Base-by-base conservation (phyloP, 176 grass and related monocot species). In the Raddia distichophylla region DNA sequence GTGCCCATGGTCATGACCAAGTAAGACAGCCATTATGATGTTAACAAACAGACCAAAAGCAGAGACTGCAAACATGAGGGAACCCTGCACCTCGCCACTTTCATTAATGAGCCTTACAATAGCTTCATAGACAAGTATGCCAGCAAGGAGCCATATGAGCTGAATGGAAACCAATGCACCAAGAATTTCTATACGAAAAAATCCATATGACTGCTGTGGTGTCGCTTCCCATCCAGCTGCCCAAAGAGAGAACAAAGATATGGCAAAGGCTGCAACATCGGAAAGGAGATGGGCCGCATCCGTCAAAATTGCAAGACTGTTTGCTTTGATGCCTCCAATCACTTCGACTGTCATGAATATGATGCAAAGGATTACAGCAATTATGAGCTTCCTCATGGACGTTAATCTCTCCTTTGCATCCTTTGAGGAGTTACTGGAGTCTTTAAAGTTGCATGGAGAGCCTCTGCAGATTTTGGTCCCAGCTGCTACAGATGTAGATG, bases 211-310 rank as follows among this genome's bases (percentile, higher is more conserved):
- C 66, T 93, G 93, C 60, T 75, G 89, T 2, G 97, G 93, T 45
- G 82, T 99, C n/a, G 96, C 96, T 86, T 98, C 96, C 96, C 96
- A 99, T 66, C 97, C 97, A 63, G 93, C 81, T 20, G 93, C 97
- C 93, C 97, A 99, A 48, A 99, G 84, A 69, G 97, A 96, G 82
- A 99, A 96, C 12, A 99, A 43, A 52, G 97, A 99, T 43, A 99
- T 99, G 63, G 93, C 93, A 86, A 99, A 99, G 54, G 93, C 97
- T 55, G 93, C 93, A 45, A 95, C 91, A 83, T 96, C 93, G 5
- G 97, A 99, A n/a, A 99, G 96, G 53, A 99, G 90, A 84, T 99
- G 96, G 18, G 96, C 96, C 52, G 96, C 96, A 69, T 99, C 96
- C 8, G 96, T 99, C 55, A 99, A 73, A 42, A 99, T 99, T 52